Conservation (phyloP, 495 filamentous ascomycete genomes). For the Cryomyces antarcticus region DNA sequence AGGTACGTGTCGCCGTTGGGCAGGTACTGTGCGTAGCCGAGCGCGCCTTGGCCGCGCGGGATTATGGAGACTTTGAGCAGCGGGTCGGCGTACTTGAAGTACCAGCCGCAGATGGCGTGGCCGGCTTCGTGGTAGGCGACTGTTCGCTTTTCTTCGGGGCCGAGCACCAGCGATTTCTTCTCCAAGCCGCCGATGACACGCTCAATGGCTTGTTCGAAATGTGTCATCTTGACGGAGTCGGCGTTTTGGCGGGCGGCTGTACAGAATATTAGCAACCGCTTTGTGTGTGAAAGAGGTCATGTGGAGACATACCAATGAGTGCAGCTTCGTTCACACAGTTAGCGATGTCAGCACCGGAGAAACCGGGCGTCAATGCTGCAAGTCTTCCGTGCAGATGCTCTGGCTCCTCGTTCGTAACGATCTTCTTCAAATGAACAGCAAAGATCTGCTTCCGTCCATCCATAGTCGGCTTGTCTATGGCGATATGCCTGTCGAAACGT, state of each 20-base stretch:
- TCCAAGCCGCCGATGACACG: slow-evolving; percentile 90
- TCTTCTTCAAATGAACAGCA: slow-evolving; percentile 75
- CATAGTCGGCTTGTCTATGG: slow-evolving; percentile 88
- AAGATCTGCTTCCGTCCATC: slow-evolving; percentile 94
- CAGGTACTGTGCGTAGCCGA: slow-evolving; percentile 96
- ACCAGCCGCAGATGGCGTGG: slow-evolving; percentile 97
- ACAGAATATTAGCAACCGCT: background rate
- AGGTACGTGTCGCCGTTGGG: slow-evolving; percentile 77
- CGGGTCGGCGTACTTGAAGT: slow-evolving; percentile 85
- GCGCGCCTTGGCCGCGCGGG: slow-evolving; percentile 75
- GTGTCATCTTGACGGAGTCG: slow-evolving; percentile 54
- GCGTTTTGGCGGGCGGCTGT: slow-evolving; percentile 68
- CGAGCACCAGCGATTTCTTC: slow-evolving; percentile 85
- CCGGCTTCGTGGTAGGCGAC: slow-evolving; percentile 98
- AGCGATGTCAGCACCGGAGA: slow-evolving; percentile 92
- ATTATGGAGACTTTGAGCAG: slow-evolving; percentile 98
- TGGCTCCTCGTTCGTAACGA: slow-evolving; percentile 73
- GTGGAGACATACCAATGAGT: slow-evolving; percentile 60
- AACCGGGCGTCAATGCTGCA: slow-evolving; percentile 81
- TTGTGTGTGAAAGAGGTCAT: background rate
- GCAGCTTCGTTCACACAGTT: slow-evolving; percentile 97
- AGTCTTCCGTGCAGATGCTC: slow-evolving; percentile 73
- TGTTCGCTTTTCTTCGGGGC: slow-evolving; percentile 78
- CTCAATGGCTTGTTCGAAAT: slow-evolving; percentile 96
- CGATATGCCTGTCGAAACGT: slow-evolving; percentile 88